Percentiles rank a stretch among this genome's conserved stretches.
phyloP scores from a whole-genome alignment of 106 monocot species.

The Dendrobium catenatum region DNA sequence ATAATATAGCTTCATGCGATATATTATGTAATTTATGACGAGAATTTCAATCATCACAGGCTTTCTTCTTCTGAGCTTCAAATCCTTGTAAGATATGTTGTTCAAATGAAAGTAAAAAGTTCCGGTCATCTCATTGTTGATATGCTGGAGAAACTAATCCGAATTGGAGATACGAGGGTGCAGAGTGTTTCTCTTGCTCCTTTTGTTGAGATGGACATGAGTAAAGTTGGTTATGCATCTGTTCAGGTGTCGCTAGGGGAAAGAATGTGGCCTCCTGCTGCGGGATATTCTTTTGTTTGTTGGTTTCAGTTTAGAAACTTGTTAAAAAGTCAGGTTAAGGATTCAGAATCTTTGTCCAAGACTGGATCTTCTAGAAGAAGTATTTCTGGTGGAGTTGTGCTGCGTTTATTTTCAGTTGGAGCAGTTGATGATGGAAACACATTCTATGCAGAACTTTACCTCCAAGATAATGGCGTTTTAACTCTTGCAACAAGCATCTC shows the following conservation, averaged over 20 bases:
- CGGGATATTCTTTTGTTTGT: constrained; percentile 97
- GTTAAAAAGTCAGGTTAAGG: constrained; percentile 50
- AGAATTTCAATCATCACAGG: constrained; percentile 32
- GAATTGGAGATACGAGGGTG: constrained; percentile 56
- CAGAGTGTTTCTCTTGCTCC: constrained; percentile 69
- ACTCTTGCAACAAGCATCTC: constrained; percentile 91
- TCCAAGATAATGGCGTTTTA: constrained; percentile 79
- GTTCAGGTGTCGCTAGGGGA: constrained; percentile 97
- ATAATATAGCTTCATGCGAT: not conserved
- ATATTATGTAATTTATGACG: constrained; percentile 1
- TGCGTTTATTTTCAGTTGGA: constrained; percentile 90
- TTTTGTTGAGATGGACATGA: constrained; percentile 96
- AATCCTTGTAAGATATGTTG: constrained; percentile 68
- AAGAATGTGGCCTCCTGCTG: constrained; percentile 98
- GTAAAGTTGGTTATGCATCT: constrained; percentile 81
- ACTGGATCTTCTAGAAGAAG: constrained; percentile 22
- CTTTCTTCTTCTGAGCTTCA: constrained; percentile 86
- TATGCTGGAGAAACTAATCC: constrained; percentile 86
- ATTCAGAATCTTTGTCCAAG: constrained; percentile 43
- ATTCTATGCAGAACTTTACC: constrained; percentile 69
- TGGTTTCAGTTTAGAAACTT: constrained; percentile 88
- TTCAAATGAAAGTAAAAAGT: constrained; percentile 67
- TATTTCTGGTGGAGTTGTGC: constrained; percentile 32
- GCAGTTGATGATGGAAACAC: constrained; percentile 67
- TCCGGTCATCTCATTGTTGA: constrained; percentile 78